A percentile compares a stretch with the other conserved stretches of the same genome.
Evolutionary conservation across 2,329 filamentous ascomycete species (phyloP).

Genomic region (Elsinoe australis): DNA sequence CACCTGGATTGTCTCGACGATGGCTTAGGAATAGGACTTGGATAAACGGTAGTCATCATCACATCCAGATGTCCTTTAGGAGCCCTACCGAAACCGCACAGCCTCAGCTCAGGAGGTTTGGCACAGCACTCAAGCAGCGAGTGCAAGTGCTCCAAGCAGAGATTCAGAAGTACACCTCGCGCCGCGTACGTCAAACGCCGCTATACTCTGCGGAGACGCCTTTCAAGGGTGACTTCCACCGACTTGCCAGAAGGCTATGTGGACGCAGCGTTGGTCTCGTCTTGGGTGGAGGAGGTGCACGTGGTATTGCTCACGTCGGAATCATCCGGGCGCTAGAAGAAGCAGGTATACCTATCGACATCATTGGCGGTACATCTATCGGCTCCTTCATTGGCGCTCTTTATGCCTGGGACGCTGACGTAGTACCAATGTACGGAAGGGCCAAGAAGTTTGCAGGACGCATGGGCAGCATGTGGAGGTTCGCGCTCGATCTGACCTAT

Average conservation of each 20-base stretch:
- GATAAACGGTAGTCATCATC: constrained; percentile 97
- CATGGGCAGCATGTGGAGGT: constrained; percentile 99
- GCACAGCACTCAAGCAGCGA: constrained; percentile 78
- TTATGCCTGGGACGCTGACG: constrained; percentile 91
- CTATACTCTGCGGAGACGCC: constrained; percentile 87
- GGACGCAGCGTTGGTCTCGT: constrained; percentile 93
- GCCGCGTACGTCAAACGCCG: constrained; percentile 78
- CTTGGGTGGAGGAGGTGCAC: constrained; percentile 83
- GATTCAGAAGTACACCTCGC: constrained; percentile 95
- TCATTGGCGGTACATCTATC: constrained; percentile 92
- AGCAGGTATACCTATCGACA: constrained; percentile 89
- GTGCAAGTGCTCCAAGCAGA: constrained; percentile 94
- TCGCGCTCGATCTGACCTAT: constrained; percentile 91
- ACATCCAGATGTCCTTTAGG: constrained; percentile 90
- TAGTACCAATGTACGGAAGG: constrained; percentile 92
- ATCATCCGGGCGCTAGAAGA: constrained; percentile 94
- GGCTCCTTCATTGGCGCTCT: constrained; percentile 90
- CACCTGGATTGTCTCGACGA: constrained; percentile 72
- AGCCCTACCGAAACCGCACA: constrained; percentile 69
- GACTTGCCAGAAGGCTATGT: constrained; percentile 79
- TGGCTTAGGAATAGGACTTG: constrained; percentile 88
- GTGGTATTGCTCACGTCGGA: constrained; percentile 86
- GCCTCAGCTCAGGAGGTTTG: constrained; percentile 66
- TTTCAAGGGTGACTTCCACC: constrained; percentile 94
- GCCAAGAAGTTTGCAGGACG: constrained; percentile 96